A percentile compares a stretch with the other conserved stretches of the same genome.
These are phyloP conservation scores for Xylariaceae sp. DNA, from an alignment of 2,329 filamentous ascomycete species.

Conservation along the genomic window DNA sequence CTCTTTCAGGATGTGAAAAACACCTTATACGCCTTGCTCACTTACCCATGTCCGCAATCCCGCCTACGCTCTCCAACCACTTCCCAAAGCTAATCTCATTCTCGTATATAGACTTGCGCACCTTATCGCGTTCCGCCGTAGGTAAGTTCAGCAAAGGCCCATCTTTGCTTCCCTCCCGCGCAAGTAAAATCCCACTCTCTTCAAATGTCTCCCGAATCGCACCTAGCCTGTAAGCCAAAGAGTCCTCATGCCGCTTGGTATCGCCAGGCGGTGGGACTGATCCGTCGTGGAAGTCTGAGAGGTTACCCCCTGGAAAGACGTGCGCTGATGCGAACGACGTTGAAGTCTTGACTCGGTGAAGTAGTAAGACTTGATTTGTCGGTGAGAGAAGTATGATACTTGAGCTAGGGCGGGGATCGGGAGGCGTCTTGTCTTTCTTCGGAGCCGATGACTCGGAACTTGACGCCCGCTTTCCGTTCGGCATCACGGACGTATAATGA, in stretches of 20 bases:
- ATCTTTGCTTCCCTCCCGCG: conserved; percentile 41
- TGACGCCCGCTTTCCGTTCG: conserved; percentile 6
- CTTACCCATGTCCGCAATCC: conserved; percentile 69
- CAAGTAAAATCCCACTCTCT: conserved; percentile 72
- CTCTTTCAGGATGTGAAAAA: not conserved
- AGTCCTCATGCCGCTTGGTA: conserved; percentile 70
- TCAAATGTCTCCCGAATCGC: conserved; percentile 94
- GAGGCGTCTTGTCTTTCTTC: conserved; percentile 9
- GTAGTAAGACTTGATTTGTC: conserved; percentile 83
- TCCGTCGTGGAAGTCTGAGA: conserved; percentile 80
- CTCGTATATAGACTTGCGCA: conserved; percentile 71
- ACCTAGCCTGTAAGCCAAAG: conserved; percentile 75
- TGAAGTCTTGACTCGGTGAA: conserved; percentile 84
- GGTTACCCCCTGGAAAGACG: conserved; percentile 92
- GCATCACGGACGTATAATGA: not conserved
- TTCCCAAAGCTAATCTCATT: conserved; percentile 70
- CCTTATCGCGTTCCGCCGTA: conserved; percentile 66
- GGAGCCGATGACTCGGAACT: not conserved
- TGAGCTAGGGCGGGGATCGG: conserved; percentile 48
- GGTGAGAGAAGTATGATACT: conserved; percentile 88
- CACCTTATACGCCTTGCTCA: conserved; percentile 14
- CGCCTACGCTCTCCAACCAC: conserved; percentile 66
- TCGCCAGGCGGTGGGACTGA: conserved; percentile 53
- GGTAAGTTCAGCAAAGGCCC: conserved; percentile 67
- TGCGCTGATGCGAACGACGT: conserved; percentile 89